Percentiles rank a stretch among this genome's conserved stretches.
These are phyloP conservation scores for Fereydounia khargensis DNA, from an alignment of 1,284 basidiomycete genomes.

Conservation along the genomic window DNA sequence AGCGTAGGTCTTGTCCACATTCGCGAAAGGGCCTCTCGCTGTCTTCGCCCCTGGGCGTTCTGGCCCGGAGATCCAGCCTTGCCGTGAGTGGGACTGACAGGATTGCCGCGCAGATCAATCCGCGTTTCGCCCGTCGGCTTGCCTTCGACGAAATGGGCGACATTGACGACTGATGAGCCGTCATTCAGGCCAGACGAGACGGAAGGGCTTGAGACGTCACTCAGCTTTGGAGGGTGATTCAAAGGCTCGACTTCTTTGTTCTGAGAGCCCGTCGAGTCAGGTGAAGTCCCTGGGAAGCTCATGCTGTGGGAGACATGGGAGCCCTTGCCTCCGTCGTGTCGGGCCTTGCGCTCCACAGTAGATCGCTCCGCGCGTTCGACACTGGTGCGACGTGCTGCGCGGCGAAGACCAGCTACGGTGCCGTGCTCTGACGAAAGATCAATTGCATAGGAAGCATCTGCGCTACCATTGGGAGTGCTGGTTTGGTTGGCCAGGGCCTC, in stretches of 20 bases:
- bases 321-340: slow-evolving; percentile 4
- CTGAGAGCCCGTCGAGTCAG: slow-evolving; percentile 18
- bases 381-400: slow-evolving; percentile 38
- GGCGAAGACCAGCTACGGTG: slow-evolving; percentile 37
- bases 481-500: slow-evolving; percentile 23
- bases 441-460: slow-evolving; percentile 1
- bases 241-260: too few species aligned
- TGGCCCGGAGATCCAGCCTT: slow-evolving; percentile 18
- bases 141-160: slow-evolving; percentile 28
- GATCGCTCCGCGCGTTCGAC: slow-evolving; percentile 17
- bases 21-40: too few species aligned
- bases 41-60: slow-evolving; percentile 3
- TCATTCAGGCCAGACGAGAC: too few species aligned
- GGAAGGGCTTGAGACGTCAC: background rate
- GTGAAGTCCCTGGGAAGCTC: slow-evolving; percentile 31
- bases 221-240: background rate
- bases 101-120: slow-evolving; percentile 29
- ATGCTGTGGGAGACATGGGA: slow-evolving; percentile 21
- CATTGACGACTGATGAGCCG: slow-evolving; percentile 14
- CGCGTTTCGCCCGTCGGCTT: slow-evolving; percentile 33
- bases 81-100: slow-evolving; percentile 17
- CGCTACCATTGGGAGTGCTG: slow-evolving; percentile 2
- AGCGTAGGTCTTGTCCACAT: too few species aligned
- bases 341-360: slow-evolving; percentile 4
- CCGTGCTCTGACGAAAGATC: slow-evolving; percentile 17